A percentile compares a stretch with the other conserved stretches of the same genome.
Evolutionary conservation across 495 filamentous ascomycete genomes (phyloP).

Genomic region (Penicillium silybi): DNA sequence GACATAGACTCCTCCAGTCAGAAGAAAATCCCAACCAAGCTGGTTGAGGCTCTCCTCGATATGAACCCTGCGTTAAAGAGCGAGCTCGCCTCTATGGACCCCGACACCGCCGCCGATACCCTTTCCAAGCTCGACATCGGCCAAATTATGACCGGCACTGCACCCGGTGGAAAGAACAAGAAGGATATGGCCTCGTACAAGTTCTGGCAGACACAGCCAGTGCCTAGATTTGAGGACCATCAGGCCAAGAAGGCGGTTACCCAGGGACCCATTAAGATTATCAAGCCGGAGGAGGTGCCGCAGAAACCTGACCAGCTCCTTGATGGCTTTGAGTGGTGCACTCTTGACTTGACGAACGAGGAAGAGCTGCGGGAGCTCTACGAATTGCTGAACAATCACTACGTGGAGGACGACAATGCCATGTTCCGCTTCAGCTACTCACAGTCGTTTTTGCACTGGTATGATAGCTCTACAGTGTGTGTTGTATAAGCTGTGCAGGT

Average conservation of each 20-base stretch:
- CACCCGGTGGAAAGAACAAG: conserved; percentile 72
- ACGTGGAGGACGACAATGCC: conserved; percentile 92
- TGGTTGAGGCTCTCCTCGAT: conserved; percentile 43
- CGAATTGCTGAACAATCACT: conserved; percentile 84
- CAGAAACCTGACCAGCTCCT: conserved; percentile 62
- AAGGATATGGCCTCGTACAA: conserved; percentile 97
- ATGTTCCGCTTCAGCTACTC: conserved; percentile 99
- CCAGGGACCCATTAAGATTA: conserved; percentile 64
- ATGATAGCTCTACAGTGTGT: conserved; percentile 14
- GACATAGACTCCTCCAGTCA: conserved; percentile 23
- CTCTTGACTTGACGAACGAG: conserved; percentile 74
- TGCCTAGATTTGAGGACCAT: conserved; percentile 70
- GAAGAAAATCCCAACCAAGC: conserved; percentile 39
- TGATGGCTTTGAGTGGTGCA: conserved; percentile 89
- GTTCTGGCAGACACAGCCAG: conserved; percentile 97
- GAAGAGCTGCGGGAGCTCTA: conserved; percentile 76
- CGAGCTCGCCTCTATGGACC: conserved; percentile 43
- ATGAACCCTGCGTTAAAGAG: conserved; percentile 49
- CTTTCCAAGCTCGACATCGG: conserved; percentile 70
- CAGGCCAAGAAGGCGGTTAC: conserved; percentile 30
- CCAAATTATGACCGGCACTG: conserved; percentile 78
- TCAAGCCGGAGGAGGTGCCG: conserved; percentile 70
- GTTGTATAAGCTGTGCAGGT: not conserved
- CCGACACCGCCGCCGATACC: conserved; percentile 52
- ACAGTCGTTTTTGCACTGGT: conserved; percentile 82